Evolutionary conservation across 768 basidiomycete genomes (phyloP), one percentile per base, ranked within the genome.

Genomic region (Leucocoprinus birnbaumii): DNA sequence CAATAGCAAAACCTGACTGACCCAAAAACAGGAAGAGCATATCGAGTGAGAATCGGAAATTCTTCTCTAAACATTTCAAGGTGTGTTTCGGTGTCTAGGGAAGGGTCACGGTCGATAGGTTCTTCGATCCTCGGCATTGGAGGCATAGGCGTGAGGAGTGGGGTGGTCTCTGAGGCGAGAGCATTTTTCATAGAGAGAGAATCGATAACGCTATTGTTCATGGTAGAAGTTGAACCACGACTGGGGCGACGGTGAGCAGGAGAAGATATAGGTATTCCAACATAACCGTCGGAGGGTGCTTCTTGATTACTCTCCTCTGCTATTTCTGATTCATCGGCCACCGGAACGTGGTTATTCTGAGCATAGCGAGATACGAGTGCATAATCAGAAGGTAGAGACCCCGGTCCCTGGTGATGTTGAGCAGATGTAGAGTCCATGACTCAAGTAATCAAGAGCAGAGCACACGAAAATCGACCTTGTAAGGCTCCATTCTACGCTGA

Each of bases 1-100:
- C 0, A 19, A 18, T 11, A 35, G 13, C 4, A 16, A 13, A 53
- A 18, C 34, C 10, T 25, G 27, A 51, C 82, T 55, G 58, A 91
- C 91, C 80, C 80, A 57, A 86, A 85, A 31, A 91, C 82, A 3
- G 89, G 89, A 16, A 88, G 63, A 2, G 88, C 80, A 65, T 88
- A 93, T 64, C 75, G 75, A 2, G 75, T 53, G 16, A 91, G 74
- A 38, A 85, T 81, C 2, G 67, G 62, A 0, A 84, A 63, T 61
- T 93, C 90, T 53, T 89, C 82, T 63, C 75, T 74, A 55, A 82
- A 76, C 62, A 78, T 69, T 3, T 49, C 49, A 8, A 58, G 59
- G 26, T 67, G 71, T 2, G 69, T 49, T n/a, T 67, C 67, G 13
- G 67, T 60, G 26, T 70, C 68, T 16, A 62, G 57, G 14, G 68